Evolutionary conservation across 257 asterid genomes (phyloP).

Genomic region (Henckelia pumila): DNA sequence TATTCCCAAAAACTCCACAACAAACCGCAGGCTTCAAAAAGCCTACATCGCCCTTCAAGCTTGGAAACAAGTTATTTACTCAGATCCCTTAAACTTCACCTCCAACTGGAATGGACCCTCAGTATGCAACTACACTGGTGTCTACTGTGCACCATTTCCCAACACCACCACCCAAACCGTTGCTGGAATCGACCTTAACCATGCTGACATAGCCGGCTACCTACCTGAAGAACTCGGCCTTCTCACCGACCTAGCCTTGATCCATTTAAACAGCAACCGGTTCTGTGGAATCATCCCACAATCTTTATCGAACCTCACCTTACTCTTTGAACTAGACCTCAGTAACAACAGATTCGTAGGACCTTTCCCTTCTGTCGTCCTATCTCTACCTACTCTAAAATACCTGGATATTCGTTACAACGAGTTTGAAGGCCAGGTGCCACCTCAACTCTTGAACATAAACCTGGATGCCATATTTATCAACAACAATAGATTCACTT

Average conservation of each 20-base stretch:
- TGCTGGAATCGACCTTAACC: conserved; percentile 72
- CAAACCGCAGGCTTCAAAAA: background rate
- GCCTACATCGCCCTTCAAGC: conserved; percentile 14
- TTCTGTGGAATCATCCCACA: conserved; percentile 71
- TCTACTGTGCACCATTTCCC: conserved; percentile 51
- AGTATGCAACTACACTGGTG: conserved; percentile 56
- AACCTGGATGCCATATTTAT: conserved; percentile 59
- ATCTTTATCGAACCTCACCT: conserved; percentile 43
- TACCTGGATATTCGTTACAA: conserved; percentile 68
- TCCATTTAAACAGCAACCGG: conserved; percentile 67
- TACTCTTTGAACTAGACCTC: conserved; percentile 63
- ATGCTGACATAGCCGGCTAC: conserved; percentile 59
- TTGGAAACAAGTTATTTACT: conserved; percentile 5
- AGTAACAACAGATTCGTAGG: conserved; percentile 80
- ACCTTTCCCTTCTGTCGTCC: conserved; percentile 61
- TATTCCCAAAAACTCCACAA: background rate
- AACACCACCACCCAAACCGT: conserved; percentile 42
- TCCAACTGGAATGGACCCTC: conserved; percentile 56
- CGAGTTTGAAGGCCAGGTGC: conserved; percentile 71
- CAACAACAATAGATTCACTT: conserved; percentile 51
- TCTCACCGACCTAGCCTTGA: conserved; percentile 51
- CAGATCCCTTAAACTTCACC: conserved; percentile 27
- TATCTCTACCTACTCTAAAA: conserved; percentile 46
- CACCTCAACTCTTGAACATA: conserved; percentile 47
- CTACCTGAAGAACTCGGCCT: conserved; percentile 66